Evolutionary conservation across 148 eudicot species (phyloP).

Genomic region (Nyssa sinensis): DNA sequence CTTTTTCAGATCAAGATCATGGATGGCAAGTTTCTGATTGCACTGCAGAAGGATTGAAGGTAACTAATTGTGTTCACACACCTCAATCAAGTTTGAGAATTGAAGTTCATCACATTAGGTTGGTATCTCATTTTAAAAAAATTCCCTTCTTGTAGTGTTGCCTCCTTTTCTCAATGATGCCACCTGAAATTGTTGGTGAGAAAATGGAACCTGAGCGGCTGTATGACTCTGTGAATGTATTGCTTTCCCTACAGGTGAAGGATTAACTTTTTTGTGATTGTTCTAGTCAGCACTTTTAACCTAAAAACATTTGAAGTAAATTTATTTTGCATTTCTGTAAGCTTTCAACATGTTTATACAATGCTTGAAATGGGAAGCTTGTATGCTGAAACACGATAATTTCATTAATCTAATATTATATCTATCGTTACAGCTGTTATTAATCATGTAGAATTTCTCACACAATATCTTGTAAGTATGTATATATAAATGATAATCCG

Average conservation of each 20-base stretch:
- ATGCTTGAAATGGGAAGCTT: too few relatives aligned
- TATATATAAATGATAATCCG: too few relatives aligned
- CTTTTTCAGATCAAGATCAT: conserved; percentile 51
- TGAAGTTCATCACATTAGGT: background rate
- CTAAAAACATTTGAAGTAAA: too few relatives aligned
- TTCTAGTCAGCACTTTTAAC: too few relatives aligned
- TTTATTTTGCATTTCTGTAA: too few relatives aligned
- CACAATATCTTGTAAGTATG: too few relatives aligned
- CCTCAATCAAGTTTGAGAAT: background rate
- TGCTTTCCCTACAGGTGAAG: conserved; percentile 42
- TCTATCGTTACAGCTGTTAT: background rate
- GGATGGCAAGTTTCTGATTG: conserved; percentile 69
- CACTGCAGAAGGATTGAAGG: conserved; percentile 63
- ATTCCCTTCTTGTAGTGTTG: conserved; percentile 17
- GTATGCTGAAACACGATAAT: too few relatives aligned
- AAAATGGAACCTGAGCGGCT: conserved; percentile 23
- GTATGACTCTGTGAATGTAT: conserved; percentile 37
- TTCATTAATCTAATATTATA: background rate
- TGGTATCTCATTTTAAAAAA: background rate
- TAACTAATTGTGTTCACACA: background rate
- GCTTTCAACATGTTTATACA: too few relatives aligned
- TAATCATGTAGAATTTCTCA: too few relatives aligned
- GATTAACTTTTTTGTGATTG: too few relatives aligned
- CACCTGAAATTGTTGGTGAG: conserved; percentile 36
- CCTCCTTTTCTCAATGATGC: conserved; percentile 35